phyloP scores from a whole-genome alignment of 2,329 filamentous ascomycete species.

The Bipolaris bicolor region DNA sequence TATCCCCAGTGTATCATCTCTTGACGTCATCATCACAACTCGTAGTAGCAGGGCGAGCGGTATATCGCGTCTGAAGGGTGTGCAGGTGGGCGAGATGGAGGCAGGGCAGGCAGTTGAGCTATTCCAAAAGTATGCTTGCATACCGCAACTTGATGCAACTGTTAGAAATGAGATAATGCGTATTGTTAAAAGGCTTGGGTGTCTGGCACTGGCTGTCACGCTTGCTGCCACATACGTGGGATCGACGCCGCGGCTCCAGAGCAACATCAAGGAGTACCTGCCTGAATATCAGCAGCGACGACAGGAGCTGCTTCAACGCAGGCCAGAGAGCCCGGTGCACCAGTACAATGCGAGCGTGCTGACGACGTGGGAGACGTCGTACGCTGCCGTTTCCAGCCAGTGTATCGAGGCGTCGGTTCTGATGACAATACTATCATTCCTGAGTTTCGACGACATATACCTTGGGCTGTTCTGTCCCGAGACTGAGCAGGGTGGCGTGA shows the following conservation, averaged over 20 bases:
- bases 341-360: conserved; percentile 33
- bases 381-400: conserved; percentile 15
- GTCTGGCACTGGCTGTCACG: conserved; percentile 27
- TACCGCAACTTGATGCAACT: background rate
- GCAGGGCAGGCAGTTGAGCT: conserved; percentile 15
- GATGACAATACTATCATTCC: conserved; percentile 10
- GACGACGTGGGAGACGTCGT: conserved; percentile 31
- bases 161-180: conserved; percentile 7
- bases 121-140: conserved; percentile 8
- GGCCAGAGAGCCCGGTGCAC: conserved; percentile 20
- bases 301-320: conserved; percentile 20
- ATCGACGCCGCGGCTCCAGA: conserved; percentile 22
- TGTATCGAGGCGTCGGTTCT: conserved; percentile 22
- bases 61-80: conserved; percentile 20
- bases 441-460: conserved; percentile 22
- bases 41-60: conserved; percentile 4
- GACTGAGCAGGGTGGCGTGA: background rate
- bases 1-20: conserved; percentile 13
- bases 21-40: background rate
- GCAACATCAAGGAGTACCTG: conserved; percentile 20
- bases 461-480: conserved; percentile 9
- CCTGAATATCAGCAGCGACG: conserved; percentile 22
- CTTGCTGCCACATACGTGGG: conserved; percentile 22
- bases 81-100: conserved; percentile 26
- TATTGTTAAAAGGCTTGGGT: conserved; percentile 29